These are phyloP conservation scores for Suillus hirtellus DNA, from an alignment of 768 basidiomycete genomes.

Conservation along the genomic window DNA sequence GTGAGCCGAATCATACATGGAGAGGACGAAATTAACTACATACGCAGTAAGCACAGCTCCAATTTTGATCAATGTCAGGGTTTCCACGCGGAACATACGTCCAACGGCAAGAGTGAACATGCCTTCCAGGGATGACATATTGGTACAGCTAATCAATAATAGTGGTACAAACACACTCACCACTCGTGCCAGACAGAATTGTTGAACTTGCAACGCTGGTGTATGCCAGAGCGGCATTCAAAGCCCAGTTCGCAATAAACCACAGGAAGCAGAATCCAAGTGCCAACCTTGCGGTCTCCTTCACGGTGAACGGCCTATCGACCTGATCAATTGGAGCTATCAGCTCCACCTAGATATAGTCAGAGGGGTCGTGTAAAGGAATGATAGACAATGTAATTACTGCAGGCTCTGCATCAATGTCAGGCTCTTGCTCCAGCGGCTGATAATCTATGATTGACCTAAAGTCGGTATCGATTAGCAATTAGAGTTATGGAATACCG, in stretches of 20 bases:
- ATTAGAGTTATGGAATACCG: not conserved
- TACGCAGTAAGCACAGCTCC: constrained; percentile 80
- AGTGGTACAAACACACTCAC: constrained; percentile 42
- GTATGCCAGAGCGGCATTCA: constrained; percentile 81
- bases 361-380: not conserved
- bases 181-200: constrained; percentile 85
- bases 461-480: constrained; percentile 4
- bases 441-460: constrained; percentile 24
- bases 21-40: constrained; percentile 14
- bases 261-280: constrained; percentile 83
- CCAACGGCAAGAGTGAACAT: constrained; percentile 93
- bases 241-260: constrained; percentile 92
- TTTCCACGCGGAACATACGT: constrained; percentile 78
- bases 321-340: constrained; percentile 15
- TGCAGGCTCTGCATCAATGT: constrained; percentile 16
- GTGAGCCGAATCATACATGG: not conserved
- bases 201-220: constrained; percentile 96
- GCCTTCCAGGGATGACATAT: constrained; percentile 45
- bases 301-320: constrained; percentile 49
- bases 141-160: not conserved
- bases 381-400: constrained; percentile 14
- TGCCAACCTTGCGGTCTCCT: constrained; percentile 80
- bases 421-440: constrained; percentile 21
- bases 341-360: constrained; percentile 1
- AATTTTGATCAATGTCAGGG: constrained; percentile 68